Conservation (phyloP, 352 stramenopile genomes). For the Pythium oligandrum region DNA sequence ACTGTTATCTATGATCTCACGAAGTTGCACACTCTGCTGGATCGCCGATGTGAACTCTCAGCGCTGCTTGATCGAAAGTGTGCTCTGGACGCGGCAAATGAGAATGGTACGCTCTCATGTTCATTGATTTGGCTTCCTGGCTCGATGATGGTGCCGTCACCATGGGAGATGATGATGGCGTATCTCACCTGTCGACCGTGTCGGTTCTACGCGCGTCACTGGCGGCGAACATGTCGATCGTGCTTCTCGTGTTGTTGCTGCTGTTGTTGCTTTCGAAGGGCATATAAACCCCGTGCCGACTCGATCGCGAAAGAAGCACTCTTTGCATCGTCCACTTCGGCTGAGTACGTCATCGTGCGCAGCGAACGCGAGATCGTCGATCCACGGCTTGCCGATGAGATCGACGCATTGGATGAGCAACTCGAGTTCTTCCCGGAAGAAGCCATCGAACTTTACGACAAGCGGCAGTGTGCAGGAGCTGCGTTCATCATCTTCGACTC, state of each 20-base stretch:
- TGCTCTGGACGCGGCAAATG: conserved; percentile 44
- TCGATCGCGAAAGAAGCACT: too few relatives aligned
- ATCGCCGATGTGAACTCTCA: conserved; percentile 35
- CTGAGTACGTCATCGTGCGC: conserved; percentile 23
- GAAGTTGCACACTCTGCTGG: conserved; percentile 51
- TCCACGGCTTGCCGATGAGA: conserved; percentile 10
- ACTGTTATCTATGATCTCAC: conserved; percentile 59
- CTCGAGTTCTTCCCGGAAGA: conserved; percentile 74
- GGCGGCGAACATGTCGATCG: conserved; percentile 8
- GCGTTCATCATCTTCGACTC: conserved; percentile 78
- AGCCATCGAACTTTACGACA: conserved; percentile 49
- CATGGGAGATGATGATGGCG: conserved; percentile 32
- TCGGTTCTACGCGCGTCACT: conserved; percentile 42
- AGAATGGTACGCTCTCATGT: conserved; percentile 52
- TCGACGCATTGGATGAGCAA: conserved; percentile 49
- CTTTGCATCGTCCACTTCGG: background rate
- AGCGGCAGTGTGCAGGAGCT: conserved; percentile 50
- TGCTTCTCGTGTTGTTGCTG: conserved; percentile 38
- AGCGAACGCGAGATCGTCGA: conserved; percentile 28
- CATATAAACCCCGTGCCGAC: too few relatives aligned
- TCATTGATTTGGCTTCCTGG: conserved; percentile 67
- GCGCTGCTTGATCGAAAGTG: conserved; percentile 54
- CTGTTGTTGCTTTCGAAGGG: background rate
- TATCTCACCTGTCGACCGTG: conserved; percentile 55
- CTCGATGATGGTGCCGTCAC: conserved; percentile 41